Base-by-base conservation (phyloP, 2,329 filamentous ascomycete genomes). In the Tolypocladium tundrense region DNA sequence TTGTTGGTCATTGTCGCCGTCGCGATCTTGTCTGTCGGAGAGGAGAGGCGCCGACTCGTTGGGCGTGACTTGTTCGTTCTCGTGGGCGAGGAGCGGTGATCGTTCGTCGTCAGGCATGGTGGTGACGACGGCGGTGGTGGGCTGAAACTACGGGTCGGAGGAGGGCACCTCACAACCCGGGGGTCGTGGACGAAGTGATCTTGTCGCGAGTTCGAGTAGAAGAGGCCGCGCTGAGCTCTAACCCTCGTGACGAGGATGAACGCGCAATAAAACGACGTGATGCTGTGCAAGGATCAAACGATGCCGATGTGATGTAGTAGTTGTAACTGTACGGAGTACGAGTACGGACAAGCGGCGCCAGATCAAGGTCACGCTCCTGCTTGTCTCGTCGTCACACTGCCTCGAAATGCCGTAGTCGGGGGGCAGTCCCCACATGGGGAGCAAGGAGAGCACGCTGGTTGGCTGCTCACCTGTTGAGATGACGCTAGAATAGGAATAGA, bases 11-110 rank as follows among this genome's bases (percentile, higher is more conserved):
- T 76, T 72, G 63, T 77, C 39, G 50, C 51, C 45, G 35, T 55
- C 51, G 59, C 21, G 27, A 53, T 53, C 55, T 39, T 62, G 54
- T 35, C 57, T 60, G 19, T 64, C 68, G 7, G 72, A 70, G 1
- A 84, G 74, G 16, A 84, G 74, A 21, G 81, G 80, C n/a, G 80
- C 79, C n/a, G 76, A 73, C 63, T 84, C 81, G 45, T 63, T 68
- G 24, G 61, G 65, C 57, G 58, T 57, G 53, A 65, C 60, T 52
- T 64, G 59, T n/a, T 70, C 68, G 51, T 60, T 64, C 41, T 71
- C 68, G 39, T 69, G 65, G 16, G 73, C 68, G 51, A 80, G 71
- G 59, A 82, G 69, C 42, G 77, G 77, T 27, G 76, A 72, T 60
- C 69, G 70, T 66, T 80, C 78, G 57, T 80, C 78, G 57, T 74